Evolutionary conservation across 495 filamentous ascomycete genomes (phyloP).

Genomic region (Penicillium goetzii): DNA sequence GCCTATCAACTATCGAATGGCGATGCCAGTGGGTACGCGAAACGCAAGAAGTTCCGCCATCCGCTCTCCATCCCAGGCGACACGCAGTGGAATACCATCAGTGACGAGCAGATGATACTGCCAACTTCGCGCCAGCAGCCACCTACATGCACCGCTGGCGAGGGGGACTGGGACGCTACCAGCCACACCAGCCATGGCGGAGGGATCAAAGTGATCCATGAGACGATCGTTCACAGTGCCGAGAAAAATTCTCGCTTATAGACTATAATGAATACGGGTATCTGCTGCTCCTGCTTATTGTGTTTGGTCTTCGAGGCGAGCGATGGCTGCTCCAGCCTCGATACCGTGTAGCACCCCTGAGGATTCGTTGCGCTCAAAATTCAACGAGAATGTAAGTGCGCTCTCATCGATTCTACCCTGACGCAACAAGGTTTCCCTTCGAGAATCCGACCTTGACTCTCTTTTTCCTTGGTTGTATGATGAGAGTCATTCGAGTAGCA

Average conservation of each 20-base stretch:
- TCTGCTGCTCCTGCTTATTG: neutral
- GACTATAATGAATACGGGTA: neutral
- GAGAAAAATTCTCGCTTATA: slow-evolving; percentile 23
- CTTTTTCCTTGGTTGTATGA: neutral
- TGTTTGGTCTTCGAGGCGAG: neutral
- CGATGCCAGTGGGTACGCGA: slow-evolving; percentile 25
- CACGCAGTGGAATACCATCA: slow-evolving; percentile 42
- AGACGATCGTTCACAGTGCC: slow-evolving; percentile 36
- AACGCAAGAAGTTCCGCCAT: slow-evolving; percentile 43
- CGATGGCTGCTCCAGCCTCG: neutral
- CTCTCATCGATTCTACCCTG: neutral
- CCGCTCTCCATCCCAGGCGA: slow-evolving; percentile 45
- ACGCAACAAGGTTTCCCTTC: neutral
- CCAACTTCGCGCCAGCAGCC: slow-evolving; percentile 34
- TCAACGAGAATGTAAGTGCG: neutral
- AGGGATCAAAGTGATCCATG: slow-evolving; percentile 36
- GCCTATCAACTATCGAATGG: slow-evolving; percentile 38
- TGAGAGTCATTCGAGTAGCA: neutral
- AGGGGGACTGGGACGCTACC: slow-evolving; percentile 31
- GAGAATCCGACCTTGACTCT: neutral
- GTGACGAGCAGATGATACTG: slow-evolving; percentile 47
- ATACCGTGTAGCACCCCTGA: neutral
- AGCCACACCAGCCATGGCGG: slow-evolving; percentile 33
- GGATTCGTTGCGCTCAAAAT: neutral
- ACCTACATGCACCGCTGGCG: slow-evolving; percentile 30